Percentiles rank a stretch among this genome's conserved stretches.
Evolutionary conservation across 192 early-diverging fungal genomes (phyloP).

Genomic region (Umbelopsis vinacea): DNA sequence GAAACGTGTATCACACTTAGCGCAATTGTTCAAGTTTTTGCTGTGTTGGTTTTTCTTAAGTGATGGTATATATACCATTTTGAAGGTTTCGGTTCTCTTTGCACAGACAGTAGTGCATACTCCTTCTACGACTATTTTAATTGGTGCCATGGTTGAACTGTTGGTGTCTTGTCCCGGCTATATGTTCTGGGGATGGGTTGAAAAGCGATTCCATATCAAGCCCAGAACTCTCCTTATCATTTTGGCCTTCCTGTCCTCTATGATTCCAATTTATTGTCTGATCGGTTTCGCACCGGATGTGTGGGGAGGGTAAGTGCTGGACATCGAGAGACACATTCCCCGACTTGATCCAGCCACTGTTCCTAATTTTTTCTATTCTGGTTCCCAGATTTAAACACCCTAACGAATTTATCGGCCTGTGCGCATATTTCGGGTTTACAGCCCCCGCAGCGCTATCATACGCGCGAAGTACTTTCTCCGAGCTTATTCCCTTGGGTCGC

Average conservation of each 20-base stretch:
- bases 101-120: conserved; percentile 51
- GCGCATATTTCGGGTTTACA: neutral
- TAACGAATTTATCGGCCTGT: neutral
- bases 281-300: neutral
- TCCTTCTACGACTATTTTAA: neutral
- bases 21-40: conserved; percentile 61
- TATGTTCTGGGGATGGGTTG: neutral
- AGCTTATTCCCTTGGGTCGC: conserved; percentile 62
- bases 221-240: neutral
- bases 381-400: neutral
- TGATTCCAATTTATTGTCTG: conserved; percentile 1
- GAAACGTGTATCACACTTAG: conserved; percentile 40
- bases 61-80: conserved; percentile 62
- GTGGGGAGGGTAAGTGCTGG: neutral
- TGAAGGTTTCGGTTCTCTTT: conserved; percentile 59
- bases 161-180: neutral
- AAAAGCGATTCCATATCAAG: neutral
- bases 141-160: neutral
- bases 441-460: neutral
- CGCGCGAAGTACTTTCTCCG: conserved; percentile 42
- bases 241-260: neutral
- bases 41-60: conserved; percentile 69
- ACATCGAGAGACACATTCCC: too few relatives aligned
- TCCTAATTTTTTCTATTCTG: too few relatives aligned
- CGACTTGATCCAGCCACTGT: too few relatives aligned